These are phyloP conservation scores for Pyricularia grisea DNA, from an alignment of 2,329 filamentous ascomycete species.

Conservation along the genomic window DNA sequence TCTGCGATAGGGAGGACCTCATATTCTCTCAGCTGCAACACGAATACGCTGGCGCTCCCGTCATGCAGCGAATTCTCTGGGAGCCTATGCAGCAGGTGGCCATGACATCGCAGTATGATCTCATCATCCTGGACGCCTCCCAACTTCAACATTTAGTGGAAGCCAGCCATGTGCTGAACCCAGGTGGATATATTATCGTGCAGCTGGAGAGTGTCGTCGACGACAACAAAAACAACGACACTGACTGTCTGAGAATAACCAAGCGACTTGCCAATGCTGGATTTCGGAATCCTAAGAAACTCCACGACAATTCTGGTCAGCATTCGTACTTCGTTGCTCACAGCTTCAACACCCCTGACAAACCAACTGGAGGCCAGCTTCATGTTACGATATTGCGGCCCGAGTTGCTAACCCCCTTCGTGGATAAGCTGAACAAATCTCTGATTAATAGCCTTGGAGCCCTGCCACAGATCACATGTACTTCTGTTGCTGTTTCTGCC, in stretches of 20 bases:
- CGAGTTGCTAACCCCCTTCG: background rate
- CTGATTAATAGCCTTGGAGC: background rate
- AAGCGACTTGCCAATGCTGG: background rate
- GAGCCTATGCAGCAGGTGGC: background rate
- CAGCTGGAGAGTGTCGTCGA: background rate
- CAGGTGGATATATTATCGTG: background rate
- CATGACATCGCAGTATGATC: background rate
- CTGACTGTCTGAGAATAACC: background rate
- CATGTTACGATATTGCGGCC: background rate
- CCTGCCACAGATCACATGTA: background rate
- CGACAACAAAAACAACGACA: too few species aligned
- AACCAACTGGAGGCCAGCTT: background rate
- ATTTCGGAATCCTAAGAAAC: background rate
- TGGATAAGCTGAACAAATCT: background rate
- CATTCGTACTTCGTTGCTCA: background rate
- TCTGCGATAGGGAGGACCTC: constrained; percentile 12
- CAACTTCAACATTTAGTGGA: background rate
- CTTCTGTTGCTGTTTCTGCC: background rate
- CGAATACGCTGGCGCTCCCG: background rate
- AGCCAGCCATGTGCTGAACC: background rate
- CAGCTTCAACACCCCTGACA: background rate
- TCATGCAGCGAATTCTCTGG: background rate
- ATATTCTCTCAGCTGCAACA: constrained; percentile 2
- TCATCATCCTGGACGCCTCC: background rate
- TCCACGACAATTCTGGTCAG: background rate